Evolutionary conservation across 805 yeast species (phyloP).

Genomic region (Grigorovia yakushimaensis): DNA sequence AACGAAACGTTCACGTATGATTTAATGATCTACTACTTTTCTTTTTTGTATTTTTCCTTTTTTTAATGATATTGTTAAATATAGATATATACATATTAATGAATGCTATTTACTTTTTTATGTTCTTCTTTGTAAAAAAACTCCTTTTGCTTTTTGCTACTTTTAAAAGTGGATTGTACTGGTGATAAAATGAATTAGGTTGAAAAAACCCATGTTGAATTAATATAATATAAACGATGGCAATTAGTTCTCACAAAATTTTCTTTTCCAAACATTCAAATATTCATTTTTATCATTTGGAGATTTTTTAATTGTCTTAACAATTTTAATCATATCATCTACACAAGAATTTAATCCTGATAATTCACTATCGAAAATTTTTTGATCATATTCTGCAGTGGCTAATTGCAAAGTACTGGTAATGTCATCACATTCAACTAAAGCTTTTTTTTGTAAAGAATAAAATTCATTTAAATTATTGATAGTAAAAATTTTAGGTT

Average conservation of each 20-base stretch:
- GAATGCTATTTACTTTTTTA: too few species aligned
- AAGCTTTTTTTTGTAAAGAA: conserved; percentile 33
- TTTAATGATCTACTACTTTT: too few species aligned
- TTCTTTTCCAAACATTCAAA: conserved; percentile 27
- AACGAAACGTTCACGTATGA: too few species aligned
- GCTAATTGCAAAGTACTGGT: conserved; percentile 45
- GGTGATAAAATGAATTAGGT: too few species aligned
- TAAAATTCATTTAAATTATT: conserved; percentile 39
- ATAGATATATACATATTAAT: too few species aligned
- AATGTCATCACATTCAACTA: conserved; percentile 45
- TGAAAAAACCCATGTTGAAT: too few species aligned
- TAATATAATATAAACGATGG: too few species aligned
- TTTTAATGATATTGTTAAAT: too few species aligned
- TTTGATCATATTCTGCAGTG: conserved; percentile 27
- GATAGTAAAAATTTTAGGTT: conserved; percentile 24
- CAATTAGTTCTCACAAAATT: conserved; percentile 19
- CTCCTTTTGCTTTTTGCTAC: too few species aligned
- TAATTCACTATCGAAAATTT: conserved; percentile 21
- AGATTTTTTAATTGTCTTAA: conserved; percentile 37
- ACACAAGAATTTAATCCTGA: conserved; percentile 19
- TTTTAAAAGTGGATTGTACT: too few species aligned
- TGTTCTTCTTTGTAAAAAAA: too few species aligned
- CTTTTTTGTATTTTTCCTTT: too few species aligned
- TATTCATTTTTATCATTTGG: conserved; percentile 40
- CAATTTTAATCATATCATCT: conserved; percentile 28